Evolutionary conservation across 2,329 filamentous ascomycete species (phyloP).

Genomic region (Aaosphaeria arxii): DNA sequence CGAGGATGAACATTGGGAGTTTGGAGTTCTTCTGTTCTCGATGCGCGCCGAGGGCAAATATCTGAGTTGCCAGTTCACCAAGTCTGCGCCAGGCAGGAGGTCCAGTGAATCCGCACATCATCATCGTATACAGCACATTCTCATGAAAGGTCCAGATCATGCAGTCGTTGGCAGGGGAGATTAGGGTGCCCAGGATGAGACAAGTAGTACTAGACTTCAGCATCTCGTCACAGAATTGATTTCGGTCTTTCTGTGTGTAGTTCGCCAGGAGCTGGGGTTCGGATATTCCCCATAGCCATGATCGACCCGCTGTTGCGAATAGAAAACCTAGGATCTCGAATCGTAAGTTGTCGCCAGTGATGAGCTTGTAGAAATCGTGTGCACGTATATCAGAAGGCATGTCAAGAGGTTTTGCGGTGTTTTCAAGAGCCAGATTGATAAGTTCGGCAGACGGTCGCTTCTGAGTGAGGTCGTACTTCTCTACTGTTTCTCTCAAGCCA

Average conservation of each 20-base stretch:
- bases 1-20: slow-evolving; percentile 25
- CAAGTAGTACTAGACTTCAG: slow-evolving; percentile 36
- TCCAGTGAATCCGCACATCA: slow-evolving; percentile 39
- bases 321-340: slow-evolving; percentile 40
- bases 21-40: slow-evolving; percentile 21
- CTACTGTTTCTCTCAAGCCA: slow-evolving; percentile 24
- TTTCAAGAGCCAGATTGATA: slow-evolving; percentile 23
- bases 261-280: slow-evolving; percentile 6
- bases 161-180: slow-evolving; percentile 40
- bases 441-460: slow-evolving; percentile 21
- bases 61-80: slow-evolving; percentile 26
- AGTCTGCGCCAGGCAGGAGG: slow-evolving; percentile 29
- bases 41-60: slow-evolving; percentile 31
- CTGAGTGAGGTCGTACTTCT: slow-evolving; percentile 25
- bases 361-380: slow-evolving; percentile 36
- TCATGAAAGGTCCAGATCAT: slow-evolving; percentile 33
- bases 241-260: slow-evolving; percentile 15
- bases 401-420: slow-evolving; percentile 22
- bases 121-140: slow-evolving; percentile 34
- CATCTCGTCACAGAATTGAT: slow-evolving; percentile 25
- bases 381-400: slow-evolving; percentile 24
- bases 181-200: slow-evolving; percentile 35
- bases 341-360: slow-evolving; percentile 36
- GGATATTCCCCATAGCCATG: slow-evolving; percentile 18
- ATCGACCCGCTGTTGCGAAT: slow-evolving; percentile 36